Percentiles rank a stretch among this genome's conserved stretches.
Conservation (phyloP, 2,329 filamentous ascomycete genomes). For the Fusarium piperis region DNA sequence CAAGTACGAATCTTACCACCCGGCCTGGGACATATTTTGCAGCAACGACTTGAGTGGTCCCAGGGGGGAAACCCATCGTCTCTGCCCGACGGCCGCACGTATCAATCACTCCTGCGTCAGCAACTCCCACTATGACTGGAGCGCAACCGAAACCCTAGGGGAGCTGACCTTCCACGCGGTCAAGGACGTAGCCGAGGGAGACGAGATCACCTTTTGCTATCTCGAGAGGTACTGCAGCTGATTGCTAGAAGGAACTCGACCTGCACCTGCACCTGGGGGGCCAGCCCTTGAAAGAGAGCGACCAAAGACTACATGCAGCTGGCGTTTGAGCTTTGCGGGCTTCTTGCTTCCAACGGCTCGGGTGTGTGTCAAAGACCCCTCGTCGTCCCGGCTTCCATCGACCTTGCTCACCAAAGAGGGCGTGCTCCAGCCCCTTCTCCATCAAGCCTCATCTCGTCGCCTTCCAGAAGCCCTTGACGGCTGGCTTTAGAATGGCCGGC, state of each 20-base stretch:
- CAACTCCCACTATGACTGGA: neutral
- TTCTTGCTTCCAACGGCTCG: neutral
- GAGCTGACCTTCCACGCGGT: neutral
- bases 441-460: too few relatives aligned
- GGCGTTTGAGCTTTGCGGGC: neutral
- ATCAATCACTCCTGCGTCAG: neutral
- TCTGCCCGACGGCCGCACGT: neutral
- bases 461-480: conserved; percentile 46
- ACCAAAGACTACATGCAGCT: neutral
- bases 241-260: neutral
- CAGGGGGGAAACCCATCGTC: neutral
- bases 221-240: neutral
- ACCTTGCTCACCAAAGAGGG: too few relatives aligned
- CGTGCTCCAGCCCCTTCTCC: too few relatives aligned
- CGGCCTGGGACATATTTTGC: neutral
- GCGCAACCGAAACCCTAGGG: neutral
- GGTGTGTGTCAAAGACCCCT: neutral
- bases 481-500: conserved; percentile 47
- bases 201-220: neutral
- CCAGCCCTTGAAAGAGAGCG: neutral
- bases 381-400: neutral
- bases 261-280: neutral
- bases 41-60: neutral
- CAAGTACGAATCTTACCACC: neutral
- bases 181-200: neutral